A percentile compares a stretch with the other conserved stretches of the same genome.
phyloP scores from a whole-genome alignment of 768 basidiomycete genomes.

The Leccinum subtestaceum region DNA sequence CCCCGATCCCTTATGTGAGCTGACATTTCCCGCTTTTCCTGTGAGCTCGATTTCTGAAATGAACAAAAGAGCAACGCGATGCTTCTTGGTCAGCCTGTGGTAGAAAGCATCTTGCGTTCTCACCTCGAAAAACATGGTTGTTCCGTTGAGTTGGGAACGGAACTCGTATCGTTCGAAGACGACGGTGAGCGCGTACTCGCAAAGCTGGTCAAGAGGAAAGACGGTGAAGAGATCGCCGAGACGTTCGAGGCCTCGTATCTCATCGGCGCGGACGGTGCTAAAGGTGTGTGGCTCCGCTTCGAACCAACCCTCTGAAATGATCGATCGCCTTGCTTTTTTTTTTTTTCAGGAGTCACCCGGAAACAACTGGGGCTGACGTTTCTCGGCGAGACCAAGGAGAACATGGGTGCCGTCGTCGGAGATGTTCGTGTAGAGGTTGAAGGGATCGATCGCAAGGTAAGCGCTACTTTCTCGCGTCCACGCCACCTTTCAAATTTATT shows the following conservation, averaged over 20 bases:
- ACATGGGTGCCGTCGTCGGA: slow-evolving; percentile 29
- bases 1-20: slow-evolving; percentile 29
- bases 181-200: slow-evolving; percentile 35
- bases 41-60: background rate
- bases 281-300: slow-evolving; percentile 13
- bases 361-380: slow-evolving; percentile 42
- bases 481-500: background rate
- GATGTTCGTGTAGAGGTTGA: slow-evolving; percentile 36
- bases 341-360: slow-evolving; percentile 32
- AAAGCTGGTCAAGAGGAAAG: slow-evolving; percentile 28
- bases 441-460: slow-evolving; percentile 29
- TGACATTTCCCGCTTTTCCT: background rate
- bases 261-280: slow-evolving; percentile 43
- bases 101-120: slow-evolving; percentile 28
- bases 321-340: background rate
- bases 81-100: slow-evolving; percentile 23
- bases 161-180: slow-evolving; percentile 44
- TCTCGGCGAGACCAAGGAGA: slow-evolving; percentile 37
- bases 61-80: slow-evolving; percentile 9
- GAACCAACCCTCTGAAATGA: no score
- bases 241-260: slow-evolving; percentile 32
- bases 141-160: slow-evolving; percentile 43
- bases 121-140: slow-evolving; percentile 24
- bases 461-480: background rate
- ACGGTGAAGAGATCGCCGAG: slow-evolving; percentile 28